Evolutionary conservation across 2,329 filamentous ascomycete genomes (phyloP), one percentile per base, ranked within the genome.

Genomic region (Parasarocladium wereldwijsianum): DNA sequence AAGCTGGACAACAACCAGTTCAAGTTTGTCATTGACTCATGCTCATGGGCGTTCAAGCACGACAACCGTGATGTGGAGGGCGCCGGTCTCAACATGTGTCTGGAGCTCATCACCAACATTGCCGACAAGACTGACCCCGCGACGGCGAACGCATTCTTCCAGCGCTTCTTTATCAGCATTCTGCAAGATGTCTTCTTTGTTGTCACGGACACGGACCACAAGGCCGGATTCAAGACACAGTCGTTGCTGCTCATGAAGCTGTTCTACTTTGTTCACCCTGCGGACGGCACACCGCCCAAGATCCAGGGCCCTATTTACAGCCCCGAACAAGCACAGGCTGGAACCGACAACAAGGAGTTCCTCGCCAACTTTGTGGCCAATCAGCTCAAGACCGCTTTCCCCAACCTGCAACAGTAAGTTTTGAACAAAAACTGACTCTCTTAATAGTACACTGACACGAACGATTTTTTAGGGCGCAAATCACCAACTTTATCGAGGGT

Each of bases 31-130:
- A 96, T 98, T 41, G 90, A 98, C 54, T 93, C 87, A 20, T 98
- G 92, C 65, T 85, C 96, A 68, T 98, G 90, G 92, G 90, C 92
- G n/a, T 94, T 87, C 64, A 98, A 98, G 64, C 90, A 98, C 56
- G 90, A 98, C 60, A 98, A 98, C 58, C 81, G 90, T 36, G 85
- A 94, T 49, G 90, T 98, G 17, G 90, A 98, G 57, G 84, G 82
- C 41, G 92, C 90, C 22, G 90, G 90, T 36, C 72, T 98, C 36
- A 90, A 86, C 56, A 98, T 98, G 90, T 96, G 87, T 54, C 73
- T 93, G 41, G 90, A 98, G 58, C 66, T 98, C 40, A 86, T 98
- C 51, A 87, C 81, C 57, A 98, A 98, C 58, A 93, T 98, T 62
- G 84, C 87, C 7, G 87, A 94, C 44, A 77, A 94, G 51, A 78